Evolutionary conservation across 73 alveolate genomes (phyloP).

Genomic region (Strombidium stylifer): DNA sequence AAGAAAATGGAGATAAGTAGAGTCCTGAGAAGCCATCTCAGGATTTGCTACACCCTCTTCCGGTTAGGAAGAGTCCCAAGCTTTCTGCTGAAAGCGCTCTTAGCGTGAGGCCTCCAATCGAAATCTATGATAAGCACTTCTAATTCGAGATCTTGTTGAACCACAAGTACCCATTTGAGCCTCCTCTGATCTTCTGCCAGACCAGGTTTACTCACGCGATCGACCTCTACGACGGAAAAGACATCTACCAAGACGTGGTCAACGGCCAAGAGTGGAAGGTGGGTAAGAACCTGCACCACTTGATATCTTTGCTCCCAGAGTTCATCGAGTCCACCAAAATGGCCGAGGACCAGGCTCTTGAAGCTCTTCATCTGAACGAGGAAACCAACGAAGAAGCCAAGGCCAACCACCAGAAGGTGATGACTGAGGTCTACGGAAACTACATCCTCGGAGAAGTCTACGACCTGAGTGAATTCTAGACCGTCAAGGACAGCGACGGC

Average conservation of each 20-base stretch:
- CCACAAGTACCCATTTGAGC: constrained; percentile 56
- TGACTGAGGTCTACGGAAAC: constrained; percentile 31
- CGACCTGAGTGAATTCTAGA: constrained; percentile 36
- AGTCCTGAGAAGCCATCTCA: no score
- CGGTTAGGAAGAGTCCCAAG: not conserved
- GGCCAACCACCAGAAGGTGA: no score
- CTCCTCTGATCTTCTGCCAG: constrained; percentile 47
- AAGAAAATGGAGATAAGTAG: no score
- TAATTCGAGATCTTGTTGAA: constrained; percentile 47
- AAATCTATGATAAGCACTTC: no score
- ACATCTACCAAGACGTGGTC: constrained; percentile 37
- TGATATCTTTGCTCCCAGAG: constrained; percentile 46
- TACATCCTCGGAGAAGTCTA: constrained; percentile 43
- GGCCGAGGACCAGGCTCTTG: constrained; percentile 16
- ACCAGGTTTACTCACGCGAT: constrained; percentile 38
- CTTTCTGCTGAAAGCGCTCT: no score
- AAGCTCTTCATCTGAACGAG: no score
- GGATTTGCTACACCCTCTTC: no score
- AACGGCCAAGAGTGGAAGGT: constrained; percentile 60
- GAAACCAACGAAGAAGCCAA: no score
- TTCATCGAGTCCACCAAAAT: constrained; percentile 10
- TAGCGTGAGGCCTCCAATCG: no score
- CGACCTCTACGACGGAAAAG: constrained; percentile 51
- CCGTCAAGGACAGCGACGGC: constrained; percentile 11
- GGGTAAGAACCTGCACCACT: constrained; percentile 37